Conservation (phyloP, 805 yeast genomes). For the Lachancea quebecensis region DNA sequence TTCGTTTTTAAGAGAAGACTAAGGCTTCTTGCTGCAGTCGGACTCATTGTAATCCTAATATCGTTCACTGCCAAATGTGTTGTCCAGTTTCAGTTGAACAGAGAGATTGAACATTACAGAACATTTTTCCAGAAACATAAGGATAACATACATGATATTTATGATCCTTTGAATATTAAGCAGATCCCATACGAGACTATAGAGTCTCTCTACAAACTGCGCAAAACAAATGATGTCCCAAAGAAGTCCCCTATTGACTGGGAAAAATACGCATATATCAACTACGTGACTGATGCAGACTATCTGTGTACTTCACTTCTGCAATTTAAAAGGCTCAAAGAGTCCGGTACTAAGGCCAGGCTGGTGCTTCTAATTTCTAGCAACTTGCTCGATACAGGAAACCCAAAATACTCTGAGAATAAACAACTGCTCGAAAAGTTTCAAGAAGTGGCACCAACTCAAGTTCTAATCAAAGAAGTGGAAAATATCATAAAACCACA, state of each 20-base stretch:
- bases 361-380: conserved; percentile 37
- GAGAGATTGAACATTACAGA: conserved; percentile 26
- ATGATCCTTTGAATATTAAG: conserved; percentile 15
- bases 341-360: conserved; percentile 35
- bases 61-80: conserved; percentile 15
- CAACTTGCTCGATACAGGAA: conserved; percentile 17
- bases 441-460: conserved; percentile 21
- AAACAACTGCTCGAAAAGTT: conserved; percentile 2
- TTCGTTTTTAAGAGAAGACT: conserved; percentile 22
- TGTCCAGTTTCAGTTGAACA: conserved; percentile 26
- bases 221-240: not conserved
- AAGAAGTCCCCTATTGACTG: conserved; percentile 26
- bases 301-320: conserved; percentile 45
- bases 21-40: conserved; percentile 9
- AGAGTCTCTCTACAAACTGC: conserved; percentile 4
- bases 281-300: conserved; percentile 46
- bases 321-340: conserved; percentile 35
- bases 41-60: conserved; percentile 10
- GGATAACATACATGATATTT: conserved; percentile 19
- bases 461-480: conserved; percentile 24
- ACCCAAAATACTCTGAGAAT: conserved; percentile 1
- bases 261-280: conserved; percentile 44
- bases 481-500: conserved; percentile 18
- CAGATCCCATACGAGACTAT: conserved; percentile 14
- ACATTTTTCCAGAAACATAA: conserved; percentile 21